These are phyloP conservation scores for Suillus clintonianus DNA, from an alignment of 768 basidiomycete species.

Conservation along the genomic window DNA sequence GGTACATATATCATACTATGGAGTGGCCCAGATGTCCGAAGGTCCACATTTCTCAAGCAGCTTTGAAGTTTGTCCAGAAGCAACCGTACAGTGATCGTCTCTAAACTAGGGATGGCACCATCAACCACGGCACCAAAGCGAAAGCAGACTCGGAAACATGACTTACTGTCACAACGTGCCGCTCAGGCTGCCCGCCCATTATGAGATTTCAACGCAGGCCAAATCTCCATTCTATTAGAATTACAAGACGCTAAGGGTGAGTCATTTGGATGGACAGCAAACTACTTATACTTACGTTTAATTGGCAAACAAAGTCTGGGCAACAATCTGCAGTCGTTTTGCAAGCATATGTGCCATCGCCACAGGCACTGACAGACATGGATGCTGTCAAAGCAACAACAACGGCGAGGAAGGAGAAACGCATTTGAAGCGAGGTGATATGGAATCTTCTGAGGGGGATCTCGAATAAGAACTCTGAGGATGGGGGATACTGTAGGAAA, in stretches of 20 bases:
- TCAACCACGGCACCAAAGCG: not conserved
- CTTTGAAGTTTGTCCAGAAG: not conserved
- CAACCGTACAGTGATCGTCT: not conserved
- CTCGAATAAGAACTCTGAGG: no score
- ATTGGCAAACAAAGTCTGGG: rapidly evolving
- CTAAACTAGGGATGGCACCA: not conserved
- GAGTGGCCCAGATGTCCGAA: not conserved
- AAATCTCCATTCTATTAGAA: no score
- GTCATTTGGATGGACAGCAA: not conserved
- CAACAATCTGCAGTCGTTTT: not conserved
- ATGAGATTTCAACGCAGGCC: no score
- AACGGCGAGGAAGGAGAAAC: not conserved
- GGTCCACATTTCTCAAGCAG: not conserved
- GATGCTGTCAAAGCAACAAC: not conserved
- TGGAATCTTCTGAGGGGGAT: not conserved
- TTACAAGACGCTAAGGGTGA: not conserved
- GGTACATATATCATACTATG: no score
- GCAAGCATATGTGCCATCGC: not conserved
- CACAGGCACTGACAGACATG: not conserved
- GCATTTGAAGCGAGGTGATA: not conserved
- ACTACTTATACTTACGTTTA: not conserved
- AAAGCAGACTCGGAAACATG: not conserved
- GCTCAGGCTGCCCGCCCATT: not conserved
- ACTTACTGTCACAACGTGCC: not conserved
- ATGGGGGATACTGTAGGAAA: not conserved